These are phyloP conservation scores for Ogataea hybrid DNA, from an alignment of 1,139 yeast species.

Conservation along the genomic window DNA sequence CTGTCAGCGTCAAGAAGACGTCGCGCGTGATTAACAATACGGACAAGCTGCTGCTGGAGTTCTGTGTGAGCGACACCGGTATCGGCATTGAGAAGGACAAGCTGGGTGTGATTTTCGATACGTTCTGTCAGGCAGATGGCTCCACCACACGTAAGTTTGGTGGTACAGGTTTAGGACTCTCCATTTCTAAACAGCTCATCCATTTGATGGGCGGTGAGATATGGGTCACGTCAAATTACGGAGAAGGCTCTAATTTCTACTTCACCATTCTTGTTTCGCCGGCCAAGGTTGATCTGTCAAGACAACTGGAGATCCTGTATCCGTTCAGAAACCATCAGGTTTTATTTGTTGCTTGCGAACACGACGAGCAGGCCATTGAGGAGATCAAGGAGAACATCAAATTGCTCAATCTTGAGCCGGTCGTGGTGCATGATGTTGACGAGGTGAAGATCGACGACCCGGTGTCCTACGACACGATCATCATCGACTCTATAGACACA, in stretches of 20 bases:
- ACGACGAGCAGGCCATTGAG: constrained; percentile 47
- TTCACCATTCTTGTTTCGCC: constrained; percentile 79
- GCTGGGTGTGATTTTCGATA: constrained; percentile 78
- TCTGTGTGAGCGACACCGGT: constrained; percentile 87
- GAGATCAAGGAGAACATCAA: constrained; percentile 42
- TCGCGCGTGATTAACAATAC: constrained; percentile 39
- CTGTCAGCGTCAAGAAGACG: constrained; percentile 57
- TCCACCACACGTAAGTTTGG: constrained; percentile 90
- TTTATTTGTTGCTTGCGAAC: constrained; percentile 66
- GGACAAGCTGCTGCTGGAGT: constrained; percentile 68
- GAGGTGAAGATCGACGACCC: constrained; percentile 53
- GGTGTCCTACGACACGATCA: constrained; percentile 70
- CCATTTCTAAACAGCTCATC: constrained; percentile 82
- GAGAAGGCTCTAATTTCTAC: constrained; percentile 79
- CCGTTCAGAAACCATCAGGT: constrained; percentile 74
- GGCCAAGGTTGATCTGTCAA: constrained; percentile 59
- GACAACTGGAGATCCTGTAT: constrained; percentile 65
- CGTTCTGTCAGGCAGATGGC: constrained; percentile 91
- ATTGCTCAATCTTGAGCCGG: constrained; percentile 47
- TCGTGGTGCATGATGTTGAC: constrained; percentile 48
- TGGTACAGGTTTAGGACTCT: constrained; percentile 85
- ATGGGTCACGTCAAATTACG: constrained; percentile 81
- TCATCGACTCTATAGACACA: constrained; percentile 74
- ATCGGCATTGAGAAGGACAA: constrained; percentile 85
- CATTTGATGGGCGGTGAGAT: constrained; percentile 90